These are phyloP conservation scores for Trametes elegans DNA, from an alignment of 768 basidiomycete species.

Conservation along the genomic window DNA sequence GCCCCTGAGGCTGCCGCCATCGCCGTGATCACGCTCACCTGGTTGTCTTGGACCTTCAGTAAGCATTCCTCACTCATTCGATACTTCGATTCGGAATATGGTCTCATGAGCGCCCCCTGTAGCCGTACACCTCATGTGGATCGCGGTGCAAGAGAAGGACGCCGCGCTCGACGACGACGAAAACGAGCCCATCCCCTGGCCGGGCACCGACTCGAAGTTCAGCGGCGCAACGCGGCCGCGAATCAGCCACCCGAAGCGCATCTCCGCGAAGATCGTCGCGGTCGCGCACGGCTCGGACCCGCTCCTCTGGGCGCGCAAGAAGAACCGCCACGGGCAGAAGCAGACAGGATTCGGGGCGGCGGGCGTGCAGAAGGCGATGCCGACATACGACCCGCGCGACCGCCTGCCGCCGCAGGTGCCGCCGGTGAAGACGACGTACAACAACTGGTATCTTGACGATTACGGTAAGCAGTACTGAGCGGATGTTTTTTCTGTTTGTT, in stretches of 20 bases:
- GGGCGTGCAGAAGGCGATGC: conserved; percentile 2
- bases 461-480: too few relatives aligned
- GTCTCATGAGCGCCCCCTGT: not conserved
- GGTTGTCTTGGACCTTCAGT: conserved; percentile 14
- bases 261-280: conserved; percentile 17
- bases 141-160: conserved; percentile 2
- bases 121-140: conserved; percentile 18
- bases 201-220: not conserved
- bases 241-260: conserved; percentile 2
- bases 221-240: not conserved
- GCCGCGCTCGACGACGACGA: not conserved
- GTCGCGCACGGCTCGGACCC: conserved; percentile 16
- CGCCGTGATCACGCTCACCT: conserved; percentile 6
- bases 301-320: conserved; percentile 14
- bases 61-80: not conserved
- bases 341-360: not conserved
- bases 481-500: too few relatives aligned
- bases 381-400: conserved; percentile 12
- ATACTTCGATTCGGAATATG: not conserved
- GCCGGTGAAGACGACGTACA: conserved; percentile 8
- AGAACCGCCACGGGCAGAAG: not conserved
- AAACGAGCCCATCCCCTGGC: conserved; percentile 5
- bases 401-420: conserved; percentile 1
- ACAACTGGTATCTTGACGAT: conserved; percentile 17
- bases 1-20: conserved; percentile 7